Conservation (phyloP, 2,329 filamentous ascomycete species). For the Huntiella savannae region DNA sequence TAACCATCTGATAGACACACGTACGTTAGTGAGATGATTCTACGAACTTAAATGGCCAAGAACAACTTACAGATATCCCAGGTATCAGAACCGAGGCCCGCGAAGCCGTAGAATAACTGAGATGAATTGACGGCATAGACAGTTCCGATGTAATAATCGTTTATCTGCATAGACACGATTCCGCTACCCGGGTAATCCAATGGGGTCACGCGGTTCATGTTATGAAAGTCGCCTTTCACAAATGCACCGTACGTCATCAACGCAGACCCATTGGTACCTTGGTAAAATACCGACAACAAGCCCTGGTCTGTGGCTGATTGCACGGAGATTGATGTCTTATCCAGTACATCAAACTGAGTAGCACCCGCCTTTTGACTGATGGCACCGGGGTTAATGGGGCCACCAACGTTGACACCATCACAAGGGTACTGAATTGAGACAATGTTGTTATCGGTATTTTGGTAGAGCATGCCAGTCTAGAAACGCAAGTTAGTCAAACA, state of each 20-base stretch:
- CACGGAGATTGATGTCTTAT: not conserved
- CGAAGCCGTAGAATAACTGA: not conserved
- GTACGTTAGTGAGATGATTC: too few species aligned
- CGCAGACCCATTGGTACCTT: not conserved
- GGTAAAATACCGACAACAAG: not conserved
- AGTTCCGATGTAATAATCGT: not conserved
- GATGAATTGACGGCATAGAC: not conserved
- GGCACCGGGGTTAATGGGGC: not conserved
- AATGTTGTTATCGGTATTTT: not conserved
- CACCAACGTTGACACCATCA: not conserved
- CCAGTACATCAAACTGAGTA: not conserved
- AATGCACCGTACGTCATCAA: not conserved
- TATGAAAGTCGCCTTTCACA: not conserved
- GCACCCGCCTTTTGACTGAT: not conserved
- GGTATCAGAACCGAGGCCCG: not conserved
- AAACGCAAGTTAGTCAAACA: not conserved
- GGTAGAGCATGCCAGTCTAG: not conserved
- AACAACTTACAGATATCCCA: not conserved
- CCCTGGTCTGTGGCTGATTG: not conserved
- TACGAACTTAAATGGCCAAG: too few species aligned
- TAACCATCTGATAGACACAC: too few species aligned
- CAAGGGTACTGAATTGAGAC: not conserved
- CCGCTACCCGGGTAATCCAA: not conserved
- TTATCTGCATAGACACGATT: not conserved
- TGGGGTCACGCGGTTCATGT: not conserved